phyloP scores from a whole-genome alignment of 257 asterid species.

The Petunia axillaris region DNA sequence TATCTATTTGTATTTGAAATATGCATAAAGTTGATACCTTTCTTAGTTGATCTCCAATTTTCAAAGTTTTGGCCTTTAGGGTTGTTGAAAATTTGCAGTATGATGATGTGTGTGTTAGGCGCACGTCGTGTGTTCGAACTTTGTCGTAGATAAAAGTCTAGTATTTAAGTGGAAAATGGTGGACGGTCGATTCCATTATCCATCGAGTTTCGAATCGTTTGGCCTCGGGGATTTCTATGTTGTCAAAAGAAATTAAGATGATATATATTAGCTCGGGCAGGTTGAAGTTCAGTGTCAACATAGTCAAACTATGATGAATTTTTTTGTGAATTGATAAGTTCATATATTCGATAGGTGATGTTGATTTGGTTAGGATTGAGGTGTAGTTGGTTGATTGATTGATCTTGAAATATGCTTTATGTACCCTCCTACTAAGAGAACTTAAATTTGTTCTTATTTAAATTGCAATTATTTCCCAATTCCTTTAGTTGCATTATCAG shows the following conservation, averaged over 20 bases:
- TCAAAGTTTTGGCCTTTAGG: not conserved
- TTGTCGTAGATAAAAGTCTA: too few relatives aligned
- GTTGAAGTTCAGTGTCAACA: not conserved
- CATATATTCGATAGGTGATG: not conserved
- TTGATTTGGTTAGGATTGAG: not conserved
- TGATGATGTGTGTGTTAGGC: too few relatives aligned
- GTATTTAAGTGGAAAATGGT: too few relatives aligned
- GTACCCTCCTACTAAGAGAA: not conserved
- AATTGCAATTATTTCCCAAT: not conserved
- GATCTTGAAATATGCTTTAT: not conserved
- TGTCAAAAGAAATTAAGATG: too few relatives aligned
- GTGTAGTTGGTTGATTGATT: not conserved
- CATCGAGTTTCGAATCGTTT: too few relatives aligned
- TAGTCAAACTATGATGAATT: not conserved
- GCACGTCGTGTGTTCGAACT: too few relatives aligned
- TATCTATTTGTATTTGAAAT: not conserved
- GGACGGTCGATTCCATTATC: too few relatives aligned
- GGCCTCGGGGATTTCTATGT: too few relatives aligned
- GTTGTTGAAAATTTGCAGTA: too few relatives aligned
- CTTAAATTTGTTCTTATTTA: not conserved
- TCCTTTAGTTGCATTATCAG: not conserved
- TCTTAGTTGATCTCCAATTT: not conserved
- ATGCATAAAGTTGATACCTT: slow-evolving; percentile 9
- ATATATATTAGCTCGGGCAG: not conserved
- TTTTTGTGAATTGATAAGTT: not conserved